Conservation (phyloP, 169 alveolate species). For the Plasmodium relictum region DNA sequence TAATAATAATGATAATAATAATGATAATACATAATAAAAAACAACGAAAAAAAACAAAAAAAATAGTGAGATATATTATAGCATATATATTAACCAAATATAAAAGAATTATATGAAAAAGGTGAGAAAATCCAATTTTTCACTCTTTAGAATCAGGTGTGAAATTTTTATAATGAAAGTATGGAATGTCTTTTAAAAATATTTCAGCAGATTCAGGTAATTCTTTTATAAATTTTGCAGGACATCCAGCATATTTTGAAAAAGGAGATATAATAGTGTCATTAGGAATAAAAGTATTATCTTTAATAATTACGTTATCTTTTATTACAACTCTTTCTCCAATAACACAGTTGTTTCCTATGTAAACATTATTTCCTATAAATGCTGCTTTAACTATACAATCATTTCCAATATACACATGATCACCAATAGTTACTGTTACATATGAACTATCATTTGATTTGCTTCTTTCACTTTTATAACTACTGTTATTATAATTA, state of each 20-base stretch:
- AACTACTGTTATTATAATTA: neutral
- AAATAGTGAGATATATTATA: too few relatives aligned
- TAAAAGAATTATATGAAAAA: neutral
- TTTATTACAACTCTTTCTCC: constrained; percentile 87
- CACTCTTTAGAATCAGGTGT: neutral
- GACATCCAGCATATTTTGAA: constrained; percentile 90
- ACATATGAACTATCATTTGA: constrained; percentile 64
- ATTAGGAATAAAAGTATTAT: constrained; percentile 86
- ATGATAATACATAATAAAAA: too few relatives aligned
- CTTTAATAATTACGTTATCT: constrained; percentile 86
- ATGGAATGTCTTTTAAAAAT: constrained; percentile 31
- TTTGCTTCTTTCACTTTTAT: constrained; percentile 57
- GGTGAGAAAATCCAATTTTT: neutral
- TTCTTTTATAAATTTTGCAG: constrained; percentile 86
- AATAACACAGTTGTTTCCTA: constrained; percentile 90
- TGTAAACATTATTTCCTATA: constrained; percentile 88
- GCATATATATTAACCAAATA: too few relatives aligned
- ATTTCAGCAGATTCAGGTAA: constrained; percentile 83
- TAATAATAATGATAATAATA: too few relatives aligned
- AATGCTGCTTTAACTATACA: constrained; percentile 86
- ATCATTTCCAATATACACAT: constrained; percentile 87
- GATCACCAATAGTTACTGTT: constrained; percentile 85
- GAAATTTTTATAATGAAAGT: constrained; percentile 54
- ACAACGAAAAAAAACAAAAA: too few relatives aligned
- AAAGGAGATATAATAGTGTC: constrained; percentile 89